Evolutionary conservation across 2,329 filamentous ascomycete species (phyloP).

Genomic region (Cladosporium cucumerinum): DNA sequence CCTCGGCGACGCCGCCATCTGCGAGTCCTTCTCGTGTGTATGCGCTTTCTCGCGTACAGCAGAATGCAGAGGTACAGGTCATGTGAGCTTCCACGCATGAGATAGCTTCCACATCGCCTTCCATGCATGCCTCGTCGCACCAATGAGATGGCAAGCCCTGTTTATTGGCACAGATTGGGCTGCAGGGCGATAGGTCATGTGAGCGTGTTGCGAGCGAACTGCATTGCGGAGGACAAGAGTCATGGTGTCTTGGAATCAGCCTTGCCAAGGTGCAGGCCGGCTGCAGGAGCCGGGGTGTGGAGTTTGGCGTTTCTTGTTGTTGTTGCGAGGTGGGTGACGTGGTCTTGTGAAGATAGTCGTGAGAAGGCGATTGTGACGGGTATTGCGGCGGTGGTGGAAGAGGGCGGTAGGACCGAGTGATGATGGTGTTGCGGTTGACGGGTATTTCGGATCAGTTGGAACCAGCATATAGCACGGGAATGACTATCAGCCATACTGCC

Average conservation of each 20-base stretch:
- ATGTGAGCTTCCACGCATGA: slow-evolving; percentile 11
- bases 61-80: not conserved
- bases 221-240: not conserved
- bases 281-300: slow-evolving; percentile 13
- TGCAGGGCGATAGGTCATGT: slow-evolving; percentile 5
- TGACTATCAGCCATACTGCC: not conserved
- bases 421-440: not conserved
- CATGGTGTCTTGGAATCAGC: slow-evolving; percentile 7
- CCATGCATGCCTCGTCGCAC: not conserved
- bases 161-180: not conserved
- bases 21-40: not conserved
- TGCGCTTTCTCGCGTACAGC: not conserved
- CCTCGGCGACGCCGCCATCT: not conserved
- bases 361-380: slow-evolving; percentile 1
- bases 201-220: not conserved
- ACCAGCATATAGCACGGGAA: not conserved
- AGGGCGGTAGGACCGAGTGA: not conserved
- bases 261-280: slow-evolving; percentile 6
- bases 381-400: slow-evolving; percentile 5
- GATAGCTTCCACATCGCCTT: slow-evolving; percentile 5
- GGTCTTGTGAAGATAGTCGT: not conserved
- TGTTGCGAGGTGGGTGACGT: slow-evolving; percentile 6
- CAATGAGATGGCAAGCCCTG: not conserved
- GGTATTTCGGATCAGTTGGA: not conserved
- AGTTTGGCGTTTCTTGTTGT: slow-evolving; percentile 4